These are phyloP conservation scores for Fusarium decemcellulare DNA, from an alignment of 2,329 filamentous ascomycete genomes.

Conservation along the genomic window DNA sequence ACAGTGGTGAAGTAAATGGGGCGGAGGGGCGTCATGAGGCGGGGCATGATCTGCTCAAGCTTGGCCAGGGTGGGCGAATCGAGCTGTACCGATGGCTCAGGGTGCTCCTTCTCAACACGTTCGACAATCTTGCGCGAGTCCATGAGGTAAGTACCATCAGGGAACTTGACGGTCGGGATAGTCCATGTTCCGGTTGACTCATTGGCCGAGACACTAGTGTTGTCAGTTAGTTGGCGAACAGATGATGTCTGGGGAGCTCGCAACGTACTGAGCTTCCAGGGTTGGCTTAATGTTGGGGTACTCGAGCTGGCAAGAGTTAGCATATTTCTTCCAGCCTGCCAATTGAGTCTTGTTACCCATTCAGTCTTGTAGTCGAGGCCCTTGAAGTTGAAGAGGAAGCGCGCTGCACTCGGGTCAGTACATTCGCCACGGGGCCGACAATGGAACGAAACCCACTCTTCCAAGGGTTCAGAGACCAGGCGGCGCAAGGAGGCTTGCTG, in stretches of 20 bases:
- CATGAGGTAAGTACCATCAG: conserved; percentile 72
- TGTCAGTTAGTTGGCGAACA: background rate
- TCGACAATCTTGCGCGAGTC: conserved; percentile 74
- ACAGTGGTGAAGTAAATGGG: conserved; percentile 64
- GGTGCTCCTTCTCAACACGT: conserved; percentile 71
- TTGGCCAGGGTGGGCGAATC: conserved; percentile 64
- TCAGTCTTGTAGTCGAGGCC: conserved; percentile 75
- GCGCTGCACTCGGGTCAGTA: conserved; percentile 60
- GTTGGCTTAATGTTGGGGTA: conserved; percentile 74
- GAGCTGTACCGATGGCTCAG: conserved; percentile 70
- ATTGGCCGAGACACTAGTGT: conserved; percentile 37
- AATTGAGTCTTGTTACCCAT: conserved; percentile 59
- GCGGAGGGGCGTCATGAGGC: conserved; percentile 50
- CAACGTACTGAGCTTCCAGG: conserved; percentile 66
- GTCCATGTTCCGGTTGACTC: conserved; percentile 43
- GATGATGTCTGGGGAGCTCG: background rate
- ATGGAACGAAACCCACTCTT: conserved; percentile 65
- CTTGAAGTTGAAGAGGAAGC: conserved; percentile 78
- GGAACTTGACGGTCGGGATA: conserved; percentile 68
- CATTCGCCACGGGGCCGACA: background rate
- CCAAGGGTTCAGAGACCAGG: conserved; percentile 80
- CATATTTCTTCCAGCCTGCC: too few species aligned
- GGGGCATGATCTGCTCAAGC: conserved; percentile 57
- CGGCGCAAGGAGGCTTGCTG: conserved; percentile 60
- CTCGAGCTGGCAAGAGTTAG: conserved; percentile 60